phyloP scores from a whole-genome alignment of 805 yeast species.

The Metschnikowia bowlesiae region DNA sequence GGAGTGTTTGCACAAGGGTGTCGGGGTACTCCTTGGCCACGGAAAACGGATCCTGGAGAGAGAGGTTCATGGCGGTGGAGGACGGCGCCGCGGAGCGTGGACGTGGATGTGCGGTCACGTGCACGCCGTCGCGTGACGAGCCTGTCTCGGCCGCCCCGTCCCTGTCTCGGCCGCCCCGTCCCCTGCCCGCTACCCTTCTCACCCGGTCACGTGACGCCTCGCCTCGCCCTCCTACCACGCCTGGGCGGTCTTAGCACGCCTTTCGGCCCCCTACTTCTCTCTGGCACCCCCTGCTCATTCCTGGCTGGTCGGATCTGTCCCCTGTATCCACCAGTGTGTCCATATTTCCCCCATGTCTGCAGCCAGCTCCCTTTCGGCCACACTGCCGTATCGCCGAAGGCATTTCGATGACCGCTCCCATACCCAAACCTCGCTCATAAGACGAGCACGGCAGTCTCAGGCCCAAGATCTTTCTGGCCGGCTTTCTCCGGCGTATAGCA shows the following conservation, averaged over 20 bases:
- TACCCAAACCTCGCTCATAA: conserved; percentile 19
- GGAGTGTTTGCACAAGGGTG: conserved; percentile 64
- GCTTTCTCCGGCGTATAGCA: not conserved
- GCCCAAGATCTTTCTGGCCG: not conserved
- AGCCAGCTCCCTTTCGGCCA: conserved; percentile 4
- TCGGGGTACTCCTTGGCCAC: conserved; percentile 93
- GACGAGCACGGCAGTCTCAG: conserved; percentile 1
- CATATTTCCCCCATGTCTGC: not conserved
- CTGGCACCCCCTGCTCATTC: too few relatives aligned
- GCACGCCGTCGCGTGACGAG: too few relatives aligned
- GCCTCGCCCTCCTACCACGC: too few relatives aligned
- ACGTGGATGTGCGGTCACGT: too few relatives aligned
- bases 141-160: too few relatives aligned
- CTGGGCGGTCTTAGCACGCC: too few relatives aligned
- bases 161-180: too few relatives aligned
- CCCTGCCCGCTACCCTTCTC: too few relatives aligned
- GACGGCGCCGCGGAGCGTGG: too few relatives aligned
- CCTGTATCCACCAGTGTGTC: not conserved
- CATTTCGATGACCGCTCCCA: conserved; percentile 38
- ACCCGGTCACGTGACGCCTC: too few relatives aligned
- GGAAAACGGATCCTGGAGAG: conserved; percentile 84
- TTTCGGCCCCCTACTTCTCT: too few relatives aligned
- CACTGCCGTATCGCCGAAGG: conserved; percentile 6
- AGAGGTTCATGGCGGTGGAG: conserved; percentile 48
- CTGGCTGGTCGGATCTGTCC: not conserved